Conservation (phyloP, 1,284 basidiomycete genomes). For the Papiliotrema flavescens region DNA sequence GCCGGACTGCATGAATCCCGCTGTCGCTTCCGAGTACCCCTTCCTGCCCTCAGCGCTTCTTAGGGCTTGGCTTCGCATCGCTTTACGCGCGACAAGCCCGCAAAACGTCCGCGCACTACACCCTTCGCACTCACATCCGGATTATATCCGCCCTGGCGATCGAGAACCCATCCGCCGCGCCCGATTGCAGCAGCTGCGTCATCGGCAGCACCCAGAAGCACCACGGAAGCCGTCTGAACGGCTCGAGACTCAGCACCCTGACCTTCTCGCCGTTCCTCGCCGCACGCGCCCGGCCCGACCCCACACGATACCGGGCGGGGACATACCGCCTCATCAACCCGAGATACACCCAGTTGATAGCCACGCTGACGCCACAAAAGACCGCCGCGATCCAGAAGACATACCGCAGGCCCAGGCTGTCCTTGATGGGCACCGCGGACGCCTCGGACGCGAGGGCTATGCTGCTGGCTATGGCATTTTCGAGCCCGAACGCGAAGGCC, state of each 20-base stretch:
- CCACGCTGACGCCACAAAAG: constrained; percentile 20
- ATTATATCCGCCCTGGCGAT: constrained; percentile 30
- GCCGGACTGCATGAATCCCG: constrained; percentile 25
- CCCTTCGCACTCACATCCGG: constrained; percentile 8
- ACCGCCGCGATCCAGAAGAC: constrained; percentile 32
- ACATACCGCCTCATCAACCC: constrained; percentile 14
- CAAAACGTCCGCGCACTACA: no score
- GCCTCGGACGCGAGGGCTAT: constrained; percentile 25
- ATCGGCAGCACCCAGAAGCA: constrained; percentile 31
- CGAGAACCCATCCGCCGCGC: constrained; percentile 25
- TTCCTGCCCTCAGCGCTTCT: constrained; percentile 9
- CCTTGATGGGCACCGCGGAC: constrained; percentile 26
- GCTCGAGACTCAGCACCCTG: constrained; percentile 2
- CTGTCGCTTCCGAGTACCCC: constrained; percentile 20
- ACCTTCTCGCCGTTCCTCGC: not conserved
- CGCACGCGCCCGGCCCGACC: constrained; percentile 14
- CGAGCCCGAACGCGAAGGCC: constrained; percentile 30
- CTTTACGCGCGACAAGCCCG: no score
- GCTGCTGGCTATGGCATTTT: constrained; percentile 27
- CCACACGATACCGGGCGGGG: constrained; percentile 17
- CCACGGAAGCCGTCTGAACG: constrained; percentile 20
- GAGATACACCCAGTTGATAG: constrained; percentile 22
- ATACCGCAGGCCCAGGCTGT: constrained; percentile 19
- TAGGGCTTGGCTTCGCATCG: no score
- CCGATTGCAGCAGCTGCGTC: constrained; percentile 30